A percentile compares a stretch with the other conserved stretches of the same genome.
Evolutionary conservation across 192 early-diverging fungal genomes (phyloP).

Genomic region (Irineochytrium annulatum): DNA sequence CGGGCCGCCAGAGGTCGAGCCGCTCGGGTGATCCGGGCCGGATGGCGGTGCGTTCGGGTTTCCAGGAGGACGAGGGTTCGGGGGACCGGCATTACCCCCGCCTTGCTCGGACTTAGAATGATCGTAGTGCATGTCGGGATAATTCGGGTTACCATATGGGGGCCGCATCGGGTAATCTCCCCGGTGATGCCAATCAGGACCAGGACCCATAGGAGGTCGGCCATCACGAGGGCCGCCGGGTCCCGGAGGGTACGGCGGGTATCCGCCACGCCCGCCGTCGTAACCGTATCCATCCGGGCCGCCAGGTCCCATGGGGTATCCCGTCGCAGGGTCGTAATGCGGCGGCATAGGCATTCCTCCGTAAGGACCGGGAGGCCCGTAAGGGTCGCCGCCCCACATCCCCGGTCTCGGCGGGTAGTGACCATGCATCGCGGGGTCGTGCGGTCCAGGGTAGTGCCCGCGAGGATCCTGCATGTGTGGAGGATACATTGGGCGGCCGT

Average conservation of each 20-base stretch:
- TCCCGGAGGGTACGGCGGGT: slow-evolving; percentile 1
- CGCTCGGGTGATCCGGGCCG: neutral
- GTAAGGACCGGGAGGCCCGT: slow-evolving; percentile 1
- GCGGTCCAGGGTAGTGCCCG: slow-evolving; percentile 1
- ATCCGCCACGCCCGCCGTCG: neutral
- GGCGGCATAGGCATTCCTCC: neutral
- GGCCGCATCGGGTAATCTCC: neutral
- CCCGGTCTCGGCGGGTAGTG: neutral
- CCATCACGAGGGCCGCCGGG: neutral
- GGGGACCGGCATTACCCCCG: neutral
- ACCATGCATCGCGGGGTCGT: neutral
- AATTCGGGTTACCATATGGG: neutral
- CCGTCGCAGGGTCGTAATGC: neutral
- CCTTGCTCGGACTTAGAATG: neutral
- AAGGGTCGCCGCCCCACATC: neutral
- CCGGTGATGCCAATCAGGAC: slow-evolving; percentile 6
- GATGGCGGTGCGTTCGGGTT: neutral
- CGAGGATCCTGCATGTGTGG: neutral
- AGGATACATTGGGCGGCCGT: neutral
- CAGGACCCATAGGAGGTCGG: neutral
- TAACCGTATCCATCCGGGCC: neutral
- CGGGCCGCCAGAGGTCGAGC: neutral
- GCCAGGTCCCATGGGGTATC: neutral
- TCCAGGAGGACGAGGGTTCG: neutral
- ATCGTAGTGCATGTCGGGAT: neutral